These are phyloP conservation scores for Cunninghamia lanceolata DNA, from an alignment of 75 land plant genomes.

Conservation along the genomic window DNA sequence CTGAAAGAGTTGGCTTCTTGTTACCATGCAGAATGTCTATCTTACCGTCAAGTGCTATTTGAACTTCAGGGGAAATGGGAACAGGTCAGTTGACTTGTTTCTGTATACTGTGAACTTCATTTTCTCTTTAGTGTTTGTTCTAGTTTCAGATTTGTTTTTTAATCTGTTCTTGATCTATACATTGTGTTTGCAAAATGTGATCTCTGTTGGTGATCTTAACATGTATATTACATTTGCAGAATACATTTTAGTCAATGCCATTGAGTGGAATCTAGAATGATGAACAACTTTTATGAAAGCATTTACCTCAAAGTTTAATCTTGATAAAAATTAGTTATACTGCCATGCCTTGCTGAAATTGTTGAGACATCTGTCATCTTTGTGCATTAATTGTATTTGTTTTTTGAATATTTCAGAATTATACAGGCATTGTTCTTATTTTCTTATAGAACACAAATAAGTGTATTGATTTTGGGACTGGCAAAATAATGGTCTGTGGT, in stretches of 20 bases:
- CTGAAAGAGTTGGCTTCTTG: constrained; percentile 76
- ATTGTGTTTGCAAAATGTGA: background rate
- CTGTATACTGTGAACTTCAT: background rate
- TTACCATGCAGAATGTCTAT: constrained; percentile 73
- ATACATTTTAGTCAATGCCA: background rate
- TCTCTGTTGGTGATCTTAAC: background rate
- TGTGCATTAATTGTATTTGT: background rate
- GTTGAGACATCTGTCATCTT: background rate
- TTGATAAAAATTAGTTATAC: background rate
- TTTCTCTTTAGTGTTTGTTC: background rate
- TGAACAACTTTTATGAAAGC: background rate
- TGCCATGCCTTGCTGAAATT: background rate
- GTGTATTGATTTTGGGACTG: background rate
- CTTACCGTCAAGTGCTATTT: constrained; percentile 62
- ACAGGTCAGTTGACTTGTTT: constrained; percentile 39
- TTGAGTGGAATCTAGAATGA: background rate
- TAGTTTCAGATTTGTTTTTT: background rate
- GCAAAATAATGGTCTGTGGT: background rate
- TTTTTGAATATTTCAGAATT: background rate
- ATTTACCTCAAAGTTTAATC: background rate
- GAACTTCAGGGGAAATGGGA: constrained; percentile 64
- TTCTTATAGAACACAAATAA: background rate
- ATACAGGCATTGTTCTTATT: background rate
- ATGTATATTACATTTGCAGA: background rate
- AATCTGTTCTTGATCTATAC: background rate